Base-by-base conservation (phyloP, 164 flowering plant genomes). In the Warburgia ugandensis region DNA sequence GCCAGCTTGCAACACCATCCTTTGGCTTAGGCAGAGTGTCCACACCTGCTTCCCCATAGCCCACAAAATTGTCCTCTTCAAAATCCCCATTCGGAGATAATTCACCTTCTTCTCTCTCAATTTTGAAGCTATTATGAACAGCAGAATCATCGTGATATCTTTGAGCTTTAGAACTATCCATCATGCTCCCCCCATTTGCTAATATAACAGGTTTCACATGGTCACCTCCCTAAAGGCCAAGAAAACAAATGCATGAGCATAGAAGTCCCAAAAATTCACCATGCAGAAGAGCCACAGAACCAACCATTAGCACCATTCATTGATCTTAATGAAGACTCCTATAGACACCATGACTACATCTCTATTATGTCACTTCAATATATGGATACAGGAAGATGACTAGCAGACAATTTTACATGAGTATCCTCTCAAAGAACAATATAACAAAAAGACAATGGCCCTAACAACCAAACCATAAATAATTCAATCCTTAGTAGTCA, bases 51-150 rank as follows among this genome's bases (percentile, higher is more conserved):
- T 83, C 75, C 28, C 73, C 67, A 63, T 72, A 77, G 29, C 39
- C 77, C 28, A 65, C 76, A 72, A 78, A 80, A 51, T 81, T 83
- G 50, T 80, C 95, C 61, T 80, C 94, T 61, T 77, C 84, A 66
- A 77, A 77, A 61, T 80, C 95, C 43, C 82, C 81, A 65, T 63
- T 81, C 6, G 95, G 95, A 50, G 97, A 80, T 61, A 94, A 61
- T 65, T 94, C 95, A 51, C 95, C 97, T 64, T 94, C 99, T 63
- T 94, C 99, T 69, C 86, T 79, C 66, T 86, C 97, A 60, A 66
- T 47, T 65, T 80, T 84, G 50, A 47, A 59, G 44, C n/a, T 59
- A 10, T 28, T 51, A 59, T 60, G 62, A 14, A 47, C 62, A 44
- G 20, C 70, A 55, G 77, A 60, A 43, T 29, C 23, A 60, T 72